Base-by-base conservation (phyloP, 2,329 filamentous ascomycete species). In the Neofusicoccum cordaticola region DNA sequence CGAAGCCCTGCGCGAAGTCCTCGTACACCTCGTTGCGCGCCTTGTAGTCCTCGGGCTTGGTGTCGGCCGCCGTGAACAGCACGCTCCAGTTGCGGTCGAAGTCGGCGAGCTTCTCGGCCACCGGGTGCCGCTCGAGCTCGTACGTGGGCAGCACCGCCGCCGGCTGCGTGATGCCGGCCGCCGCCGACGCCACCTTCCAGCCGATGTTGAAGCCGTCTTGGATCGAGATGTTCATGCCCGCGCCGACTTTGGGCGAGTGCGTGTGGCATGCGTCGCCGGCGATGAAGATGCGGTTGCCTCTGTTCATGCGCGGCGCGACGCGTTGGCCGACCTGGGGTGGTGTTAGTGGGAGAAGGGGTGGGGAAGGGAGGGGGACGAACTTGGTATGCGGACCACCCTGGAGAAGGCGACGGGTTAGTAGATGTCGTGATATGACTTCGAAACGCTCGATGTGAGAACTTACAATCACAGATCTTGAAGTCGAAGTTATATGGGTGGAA, bases 201-300 rank as follows among this genome's bases (percentile, higher is more conserved):
- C 81, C 83, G 0, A 86, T 76, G 67, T 86, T 86, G 73, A 86
- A 3, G 81, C 76, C 27, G 27, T 39, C 88, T 69, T 90, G 88
- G 84, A 91, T 88, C 35, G 82, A 85, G 2, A 89, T 84, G 68
- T 91, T 91, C 88, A 91, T 90, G 11, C 89, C 88, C 70, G 90
- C 87, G 1, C 87, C 87, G 0, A 86, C 87, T 70, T 90, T 90
- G 17, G 87, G 87, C 17, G 76, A 80, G 67, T 84, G 82, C 1
- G 82, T 83, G 65, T 84, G 81, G 37, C 85, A 84, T 1, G 87
- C 88, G 73, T 91, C 89, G 2, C 89, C 89, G 0, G 88, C 87
- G 6, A 92, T 80, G 72, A 93, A 92, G 6, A 92, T 81, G 3
- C 88, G 82, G 31, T 84, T 81, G 13, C 79, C 74, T 7, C 80